Percentiles rank a stretch among this genome's conserved stretches.
phyloP scores from a whole-genome alignment of 1,284 basidiomycete genomes.

The Agroathelia rolfsii region DNA sequence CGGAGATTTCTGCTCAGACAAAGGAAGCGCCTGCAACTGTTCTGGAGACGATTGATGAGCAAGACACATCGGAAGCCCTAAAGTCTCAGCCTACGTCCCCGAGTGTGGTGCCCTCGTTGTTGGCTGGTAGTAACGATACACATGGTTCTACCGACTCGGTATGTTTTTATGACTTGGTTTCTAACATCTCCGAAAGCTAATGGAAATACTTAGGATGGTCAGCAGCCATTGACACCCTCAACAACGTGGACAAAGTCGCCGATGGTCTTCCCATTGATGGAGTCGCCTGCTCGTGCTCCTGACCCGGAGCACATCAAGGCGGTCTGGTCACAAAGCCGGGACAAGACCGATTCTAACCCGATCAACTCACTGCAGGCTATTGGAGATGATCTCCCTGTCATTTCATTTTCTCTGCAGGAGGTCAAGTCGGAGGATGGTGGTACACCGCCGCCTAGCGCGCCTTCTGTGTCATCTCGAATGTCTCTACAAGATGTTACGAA shows the following conservation, averaged over 20 bases:
- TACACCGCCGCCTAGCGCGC: constrained; percentile 58
- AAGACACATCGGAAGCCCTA: not conserved
- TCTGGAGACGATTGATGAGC: constrained; percentile 6
- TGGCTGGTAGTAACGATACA: constrained; percentile 33
- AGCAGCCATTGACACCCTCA: constrained; percentile 11
- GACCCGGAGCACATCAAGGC: constrained; percentile 75
- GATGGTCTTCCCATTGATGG: constrained; percentile 46
- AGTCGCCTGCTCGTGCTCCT: constrained; percentile 52
- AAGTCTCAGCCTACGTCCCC: too few species aligned
- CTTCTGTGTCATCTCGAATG: constrained; percentile 53
- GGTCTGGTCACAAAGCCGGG: constrained; percentile 72
- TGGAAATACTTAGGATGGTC: too few species aligned
- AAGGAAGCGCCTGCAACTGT: constrained; percentile 5
- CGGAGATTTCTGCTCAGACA: not conserved
- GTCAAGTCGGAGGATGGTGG: constrained; percentile 74
- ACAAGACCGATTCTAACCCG: constrained; percentile 48
- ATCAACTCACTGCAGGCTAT: constrained; percentile 75
- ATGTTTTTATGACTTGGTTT: too few species aligned
- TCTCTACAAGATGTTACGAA: constrained; percentile 70
- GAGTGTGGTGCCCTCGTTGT: constrained; percentile 21
- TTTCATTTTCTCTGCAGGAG: constrained; percentile 70
- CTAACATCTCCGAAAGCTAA: too few species aligned
- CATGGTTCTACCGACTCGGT: constrained; percentile 39
- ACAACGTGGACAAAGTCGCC: constrained; percentile 61
- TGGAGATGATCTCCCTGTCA: constrained; percentile 62